phyloP scores from a whole-genome alignment of 768 basidiomycete genomes.

The Tylopilus cervinicoccineus region DNA sequence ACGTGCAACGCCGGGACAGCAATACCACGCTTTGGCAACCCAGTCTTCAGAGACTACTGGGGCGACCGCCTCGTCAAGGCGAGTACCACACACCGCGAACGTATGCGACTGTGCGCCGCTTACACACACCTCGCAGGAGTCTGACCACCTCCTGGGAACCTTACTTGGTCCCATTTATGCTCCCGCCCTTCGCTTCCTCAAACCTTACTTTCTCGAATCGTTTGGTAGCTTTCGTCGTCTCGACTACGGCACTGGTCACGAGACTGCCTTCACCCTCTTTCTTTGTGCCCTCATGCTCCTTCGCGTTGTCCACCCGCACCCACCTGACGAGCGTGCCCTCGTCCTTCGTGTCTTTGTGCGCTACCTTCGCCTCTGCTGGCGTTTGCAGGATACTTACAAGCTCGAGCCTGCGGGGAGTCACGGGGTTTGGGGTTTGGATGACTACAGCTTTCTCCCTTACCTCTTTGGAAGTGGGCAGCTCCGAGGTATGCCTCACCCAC shows the following conservation, averaged over 20 bases:
- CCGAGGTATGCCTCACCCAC: constrained; percentile 53
- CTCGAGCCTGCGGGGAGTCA: constrained; percentile 97
- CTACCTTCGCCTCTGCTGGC: constrained; percentile 81
- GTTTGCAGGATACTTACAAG: constrained; percentile 81
- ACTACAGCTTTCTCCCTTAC: constrained; percentile 85
- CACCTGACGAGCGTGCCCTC: constrained; percentile 57
- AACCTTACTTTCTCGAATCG: constrained; percentile 74
- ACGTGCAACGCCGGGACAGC: constrained; percentile 46
- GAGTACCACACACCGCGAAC: constrained; percentile 4
- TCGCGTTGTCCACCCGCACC: constrained; percentile 55
- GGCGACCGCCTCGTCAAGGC: constrained; percentile 76
- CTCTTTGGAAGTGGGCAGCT: constrained; percentile 90
- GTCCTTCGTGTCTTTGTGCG: constrained; percentile 65
- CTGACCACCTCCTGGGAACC: constrained; percentile 43
- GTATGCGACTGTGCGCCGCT: background rate
- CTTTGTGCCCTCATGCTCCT: constrained; percentile 68
- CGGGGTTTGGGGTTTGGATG: constrained; percentile 97
- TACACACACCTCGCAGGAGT: constrained; percentile 38
- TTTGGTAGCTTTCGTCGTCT: constrained; percentile 90
- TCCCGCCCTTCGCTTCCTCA: constrained; percentile 55
- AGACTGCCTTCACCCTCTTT: constrained; percentile 81
- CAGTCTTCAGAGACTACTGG: constrained; percentile 81
- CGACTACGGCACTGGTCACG: constrained; percentile 98
- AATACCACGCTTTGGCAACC: constrained; percentile 86
- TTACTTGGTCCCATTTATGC: constrained; percentile 46